A percentile compares a stretch with the other conserved stretches of the same genome.
Conservation (phyloP, 371 early-diverging fungal genomes). For the Mucor velutinosus region DNA sequence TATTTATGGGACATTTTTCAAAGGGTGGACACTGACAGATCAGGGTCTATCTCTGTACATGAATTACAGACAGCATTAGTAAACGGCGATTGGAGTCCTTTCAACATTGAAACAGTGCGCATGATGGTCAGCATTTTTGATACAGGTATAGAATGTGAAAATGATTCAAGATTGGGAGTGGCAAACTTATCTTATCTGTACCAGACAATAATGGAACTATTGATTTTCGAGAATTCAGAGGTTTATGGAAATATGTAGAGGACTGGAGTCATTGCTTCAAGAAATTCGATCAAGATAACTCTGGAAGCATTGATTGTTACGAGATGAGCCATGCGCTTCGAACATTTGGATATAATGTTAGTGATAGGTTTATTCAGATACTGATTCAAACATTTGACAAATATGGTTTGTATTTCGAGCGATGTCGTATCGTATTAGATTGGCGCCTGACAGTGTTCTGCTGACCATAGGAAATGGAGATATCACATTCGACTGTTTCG, state of each 20-base stretch:
- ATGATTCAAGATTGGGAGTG: no score
- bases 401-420: constrained; percentile 47
- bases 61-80: constrained; percentile 62
- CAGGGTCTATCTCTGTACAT: constrained; percentile 44
- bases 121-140: constrained; percentile 74
- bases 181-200: no score
- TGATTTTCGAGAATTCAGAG: constrained; percentile 90
- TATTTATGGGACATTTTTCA: constrained; percentile 70
- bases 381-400: constrained; percentile 74
- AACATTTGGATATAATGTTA: constrained; percentile 75
- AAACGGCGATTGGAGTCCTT: constrained; percentile 68
- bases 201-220: constrained; percentile 90
- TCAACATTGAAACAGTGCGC: constrained; percentile 62
- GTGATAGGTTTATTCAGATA: constrained; percentile 52
- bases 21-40: constrained; percentile 64
- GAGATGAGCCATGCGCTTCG: constrained; percentile 77
- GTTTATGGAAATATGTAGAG: constrained; percentile 75
- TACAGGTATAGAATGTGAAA: constrained; percentile 35
- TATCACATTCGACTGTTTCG: constrained; percentile 87
- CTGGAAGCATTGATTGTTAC: constrained; percentile 73
- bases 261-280: constrained; percentile 80
- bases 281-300: constrained; percentile 78
- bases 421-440: background rate
- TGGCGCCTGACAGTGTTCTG: background rate
- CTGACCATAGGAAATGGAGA: constrained; percentile 43